Conservation (phyloP, 2,329 filamentous ascomycete genomes). For the Byssochlamys sp. region DNA sequence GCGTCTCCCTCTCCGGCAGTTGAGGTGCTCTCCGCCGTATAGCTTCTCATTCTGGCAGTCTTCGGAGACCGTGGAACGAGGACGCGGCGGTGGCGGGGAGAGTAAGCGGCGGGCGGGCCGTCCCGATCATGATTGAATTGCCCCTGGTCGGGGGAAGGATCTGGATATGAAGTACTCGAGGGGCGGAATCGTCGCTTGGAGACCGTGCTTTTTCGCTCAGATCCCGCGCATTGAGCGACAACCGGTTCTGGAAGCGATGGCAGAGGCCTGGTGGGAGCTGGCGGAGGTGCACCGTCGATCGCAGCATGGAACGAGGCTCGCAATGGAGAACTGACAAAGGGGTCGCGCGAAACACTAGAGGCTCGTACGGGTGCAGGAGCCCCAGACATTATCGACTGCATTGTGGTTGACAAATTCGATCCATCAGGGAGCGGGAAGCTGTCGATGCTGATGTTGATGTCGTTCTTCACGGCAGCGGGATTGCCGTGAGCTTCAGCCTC, state of each 20-base stretch:
- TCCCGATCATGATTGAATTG: not conserved
- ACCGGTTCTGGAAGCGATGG: slow-evolving; percentile 21
- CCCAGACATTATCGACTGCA: slow-evolving; percentile 1
- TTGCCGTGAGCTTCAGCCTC: not conserved
- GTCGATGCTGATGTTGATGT: not conserved
- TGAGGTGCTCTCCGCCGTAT: not conserved
- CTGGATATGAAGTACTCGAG: not conserved
- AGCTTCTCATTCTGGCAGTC: not conserved
- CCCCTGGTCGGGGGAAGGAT: not conserved
- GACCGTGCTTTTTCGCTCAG: not conserved
- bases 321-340: not conserved
- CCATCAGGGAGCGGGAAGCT: not conserved
- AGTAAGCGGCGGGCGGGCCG: not conserved
- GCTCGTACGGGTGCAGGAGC: slow-evolving; percentile 2
- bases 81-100: not conserved
- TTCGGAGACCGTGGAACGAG: not conserved
- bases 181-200: not conserved
- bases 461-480: not conserved
- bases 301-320: not conserved
- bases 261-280: slow-evolving; percentile 25
- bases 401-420: not conserved
- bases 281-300: slow-evolving; percentile 25
- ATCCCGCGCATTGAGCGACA: not conserved
- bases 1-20: not conserved
- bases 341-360: slow-evolving; percentile 4